Evolutionary conservation across 2,329 filamentous ascomycete genomes (phyloP).

Genomic region (Neurospora sp.): DNA sequence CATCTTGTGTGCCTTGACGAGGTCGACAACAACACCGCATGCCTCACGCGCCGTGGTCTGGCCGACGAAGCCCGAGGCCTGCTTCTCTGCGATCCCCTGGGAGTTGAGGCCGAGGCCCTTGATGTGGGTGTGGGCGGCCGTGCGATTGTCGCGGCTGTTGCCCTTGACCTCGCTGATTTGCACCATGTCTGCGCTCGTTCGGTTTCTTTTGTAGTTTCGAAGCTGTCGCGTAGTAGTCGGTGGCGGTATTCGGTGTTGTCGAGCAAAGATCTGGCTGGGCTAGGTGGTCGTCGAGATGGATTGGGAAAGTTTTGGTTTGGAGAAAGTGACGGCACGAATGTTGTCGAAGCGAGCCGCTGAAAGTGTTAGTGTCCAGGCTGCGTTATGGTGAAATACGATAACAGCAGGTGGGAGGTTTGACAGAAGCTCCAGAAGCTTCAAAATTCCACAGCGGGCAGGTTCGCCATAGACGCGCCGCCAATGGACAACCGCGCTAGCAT

Average conservation of each 20-base stretch:
- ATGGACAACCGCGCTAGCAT: slow-evolving; percentile 1
- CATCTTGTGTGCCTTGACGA: slow-evolving; percentile 97
- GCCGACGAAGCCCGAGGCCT: slow-evolving; percentile 78
- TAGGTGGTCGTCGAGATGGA: not conserved
- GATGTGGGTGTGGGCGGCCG: slow-evolving; percentile 95
- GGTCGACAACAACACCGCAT: slow-evolving; percentile 88
- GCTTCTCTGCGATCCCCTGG: slow-evolving; percentile 77
- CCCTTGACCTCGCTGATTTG: slow-evolving; percentile 92
- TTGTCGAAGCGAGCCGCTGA: not conserved
- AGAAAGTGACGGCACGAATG: slow-evolving; percentile 4
- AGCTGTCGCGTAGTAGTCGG: not conserved
- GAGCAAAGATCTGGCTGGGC: not conserved
- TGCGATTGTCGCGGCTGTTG: slow-evolving; percentile 90
- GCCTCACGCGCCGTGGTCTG: slow-evolving; percentile 86
- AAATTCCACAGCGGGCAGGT: slow-evolving; percentile 13
- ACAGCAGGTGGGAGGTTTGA: not conserved
- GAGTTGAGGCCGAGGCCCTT: slow-evolving; percentile 80
- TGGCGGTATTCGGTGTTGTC: not conserved
- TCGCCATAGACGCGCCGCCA: not conserved
- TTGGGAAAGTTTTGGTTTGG: slow-evolving; percentile 1
- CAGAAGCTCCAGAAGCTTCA: slow-evolving; percentile 16
- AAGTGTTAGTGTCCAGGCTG: not conserved
- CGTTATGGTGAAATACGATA: not conserved
- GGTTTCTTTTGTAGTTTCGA: slow-evolving; percentile 8
- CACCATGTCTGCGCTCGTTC: slow-evolving; percentile 48